Percentiles rank a stretch among this genome's conserved stretches.
Conservation (phyloP, 768 basidiomycete genomes). For the Hygrocybe punicea region DNA sequence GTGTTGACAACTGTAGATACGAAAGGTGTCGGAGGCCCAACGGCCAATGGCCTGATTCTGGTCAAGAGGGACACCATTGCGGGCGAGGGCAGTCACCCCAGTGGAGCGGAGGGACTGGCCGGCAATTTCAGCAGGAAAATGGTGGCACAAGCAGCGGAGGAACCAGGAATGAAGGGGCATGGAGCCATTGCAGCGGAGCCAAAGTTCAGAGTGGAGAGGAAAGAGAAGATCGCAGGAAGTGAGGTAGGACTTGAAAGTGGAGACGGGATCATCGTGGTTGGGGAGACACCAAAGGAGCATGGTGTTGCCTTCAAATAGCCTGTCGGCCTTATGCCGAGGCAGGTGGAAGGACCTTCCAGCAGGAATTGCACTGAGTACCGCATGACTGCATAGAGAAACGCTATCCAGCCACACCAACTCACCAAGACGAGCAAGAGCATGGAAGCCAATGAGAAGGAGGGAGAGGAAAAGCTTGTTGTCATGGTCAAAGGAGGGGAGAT, state of each 20-base stretch:
- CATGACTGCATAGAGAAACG: not conserved
- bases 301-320: too few species aligned
- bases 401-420: not conserved
- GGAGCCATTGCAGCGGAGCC: constrained; percentile 27
- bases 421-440: constrained; percentile 2
- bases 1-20: constrained; percentile 20
- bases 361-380: too few species aligned
- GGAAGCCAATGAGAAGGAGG: constrained; percentile 13
- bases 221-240: constrained; percentile 20
- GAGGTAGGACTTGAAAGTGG: constrained; percentile 21
- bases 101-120: constrained; percentile 42
- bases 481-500: not conserved
- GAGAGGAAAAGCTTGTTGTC: constrained; percentile 23
- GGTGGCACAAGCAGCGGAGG: constrained; percentile 19
- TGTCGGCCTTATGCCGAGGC: too few species aligned
- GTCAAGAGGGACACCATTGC: constrained; percentile 20
- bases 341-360: too few species aligned
- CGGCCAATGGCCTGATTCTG: constrained; percentile 37
- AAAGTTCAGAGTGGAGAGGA: constrained; percentile 31
- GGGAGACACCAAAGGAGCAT: too few species aligned
- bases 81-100: constrained; percentile 37
- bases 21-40: constrained; percentile 36
- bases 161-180: constrained; percentile 38
- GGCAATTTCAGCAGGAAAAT: constrained; percentile 20
- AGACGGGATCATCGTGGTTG: too few species aligned